Evolutionary conservation across 306 rosid species (phyloP).

Genomic region (Astragalus membranaceus): DNA sequence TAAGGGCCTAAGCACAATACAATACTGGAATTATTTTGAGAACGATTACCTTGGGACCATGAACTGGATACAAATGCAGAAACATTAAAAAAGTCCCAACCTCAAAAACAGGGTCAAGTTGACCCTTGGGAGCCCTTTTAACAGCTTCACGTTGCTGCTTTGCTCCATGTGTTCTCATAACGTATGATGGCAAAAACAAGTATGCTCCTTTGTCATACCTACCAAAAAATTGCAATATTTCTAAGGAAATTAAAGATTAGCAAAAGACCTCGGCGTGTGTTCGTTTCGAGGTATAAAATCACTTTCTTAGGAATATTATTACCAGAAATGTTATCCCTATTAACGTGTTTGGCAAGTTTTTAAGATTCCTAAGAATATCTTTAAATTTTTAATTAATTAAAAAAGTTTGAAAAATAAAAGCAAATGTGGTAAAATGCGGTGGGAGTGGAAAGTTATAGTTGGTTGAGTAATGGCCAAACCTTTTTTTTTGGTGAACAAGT

Average conservation of each 20-base stretch:
- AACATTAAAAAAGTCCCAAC: constrained; percentile 27
- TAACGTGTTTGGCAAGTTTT: no score
- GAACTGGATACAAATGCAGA: constrained; percentile 10
- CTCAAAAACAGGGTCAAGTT: constrained; percentile 73
- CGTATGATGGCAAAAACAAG: constrained; percentile 83
- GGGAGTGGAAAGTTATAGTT: no score
- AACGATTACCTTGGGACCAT: not conserved
- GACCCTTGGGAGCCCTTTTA: constrained; percentile 56
- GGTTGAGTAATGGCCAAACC: no score
- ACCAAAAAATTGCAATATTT: constrained; percentile 22
- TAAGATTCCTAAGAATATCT: no score
- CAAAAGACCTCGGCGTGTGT: not conserved
- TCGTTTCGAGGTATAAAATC: no score
- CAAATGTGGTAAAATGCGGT: no score
- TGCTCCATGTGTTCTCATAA: constrained; percentile 94
- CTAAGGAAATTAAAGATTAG: not conserved
- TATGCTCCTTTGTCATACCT: constrained; percentile 92
- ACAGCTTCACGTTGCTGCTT: constrained; percentile 85
- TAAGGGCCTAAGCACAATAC: constrained; percentile 57
- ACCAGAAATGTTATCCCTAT: no score
- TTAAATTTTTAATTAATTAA: no score
- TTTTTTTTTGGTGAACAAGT: no score
- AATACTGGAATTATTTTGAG: constrained; percentile 21
- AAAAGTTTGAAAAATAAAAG: no score
- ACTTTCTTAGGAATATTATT: no score